Evolutionary conservation across 73 alveolate genomes (phyloP), one percentile per base, ranked within the genome.

Genomic region (Tetrahymena malaccensis): DNA sequence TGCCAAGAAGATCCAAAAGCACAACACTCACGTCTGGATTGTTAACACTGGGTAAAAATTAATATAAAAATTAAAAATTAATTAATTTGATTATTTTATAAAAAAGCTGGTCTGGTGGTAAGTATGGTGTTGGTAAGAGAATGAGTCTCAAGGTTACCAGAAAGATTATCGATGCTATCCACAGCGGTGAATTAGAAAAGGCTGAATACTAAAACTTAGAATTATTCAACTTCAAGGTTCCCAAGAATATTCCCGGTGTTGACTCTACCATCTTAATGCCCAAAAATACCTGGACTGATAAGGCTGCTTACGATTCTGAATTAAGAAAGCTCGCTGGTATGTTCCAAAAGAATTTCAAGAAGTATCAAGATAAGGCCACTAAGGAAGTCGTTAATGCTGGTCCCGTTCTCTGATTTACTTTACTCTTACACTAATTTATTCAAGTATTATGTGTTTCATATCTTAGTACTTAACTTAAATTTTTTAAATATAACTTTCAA

Each of bases 51-150:
- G 99, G 94, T 70, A 70, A 27, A 0, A 70, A 25, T 70, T 70
- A 70, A 19, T 25, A 22, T 70, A 25, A 70, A 70, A 70, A 25
- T 25, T n/a, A 25, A 50, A 50, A 11, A 21, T 70, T 70, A 8
- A 70, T 70, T 70, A n/a, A 70, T 22, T 12, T 0, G 4, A 19
- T 3, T n/a, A 70, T 70, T 70, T 70, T n/a, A 22, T 19, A 70
- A 11, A 70, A 50, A 22, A 70, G 89, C 31, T 99, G 99, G 99
- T 94, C 98, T n/a, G 99, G 99, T 37, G 99, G 99, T 27, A 97
- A 98, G 70, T 98, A 95, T 96, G 99, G 99, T 43, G 96, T 95
- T 6, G 99, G 99, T 93, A 97, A 98, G 95, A 95, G 99, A 96
- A 99, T 98, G 99, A 93, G 97, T 85, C 98, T 99, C 58, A 96